Evolutionary conservation across 345 rosid species (phyloP), one percentile per base, ranked within the genome.

Genomic region (Nephelium lappaceum): DNA sequence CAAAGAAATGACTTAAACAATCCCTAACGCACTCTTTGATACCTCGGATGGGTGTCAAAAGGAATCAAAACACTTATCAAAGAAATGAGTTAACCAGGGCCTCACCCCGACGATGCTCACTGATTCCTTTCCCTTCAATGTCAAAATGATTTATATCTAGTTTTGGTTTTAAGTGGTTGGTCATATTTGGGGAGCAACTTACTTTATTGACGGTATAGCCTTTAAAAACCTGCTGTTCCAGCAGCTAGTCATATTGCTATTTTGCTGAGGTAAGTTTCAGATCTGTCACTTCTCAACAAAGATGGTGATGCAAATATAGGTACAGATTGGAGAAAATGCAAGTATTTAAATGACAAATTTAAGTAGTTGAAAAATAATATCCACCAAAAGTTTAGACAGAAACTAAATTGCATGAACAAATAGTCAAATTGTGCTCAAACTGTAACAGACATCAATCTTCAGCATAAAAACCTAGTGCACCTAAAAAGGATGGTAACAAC

Each of bases 371-470:
- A 72, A 64, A 66, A 49, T n/a, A 53, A 25, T 67, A 66, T 21
- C 64, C 72, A 51, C 65, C 79, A 49, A 49, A 21, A 27, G 41
- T 65, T 65, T 10, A 64, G 43, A 6, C 5, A 49, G 27, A 11
- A 76, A 5, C 31, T 55, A 76, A 67, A 51, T 38, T 38, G 3
- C 23, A 31, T 0, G 24, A 24, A 15, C 19, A 57, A 76, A 36
- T n/a, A 15, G 67, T 69, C 58, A 68, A 77, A 77, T 77, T 69
- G 39, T 58, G 60, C 79, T 24, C 58, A 58, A 68, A 68, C 10
- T 57, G 24, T 38, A 51, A 14, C 0, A 68, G 19, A 5, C 19
- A 69, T 55, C 41, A 62, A 67, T 53, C 51, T 76, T 66, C 53
- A 67, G 38, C 72, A n/a, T 51, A 45, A 45, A 39, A 36, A 58